Conservation (phyloP, 1,139 yeast species). For the Taphrina wiesneri region DNA sequence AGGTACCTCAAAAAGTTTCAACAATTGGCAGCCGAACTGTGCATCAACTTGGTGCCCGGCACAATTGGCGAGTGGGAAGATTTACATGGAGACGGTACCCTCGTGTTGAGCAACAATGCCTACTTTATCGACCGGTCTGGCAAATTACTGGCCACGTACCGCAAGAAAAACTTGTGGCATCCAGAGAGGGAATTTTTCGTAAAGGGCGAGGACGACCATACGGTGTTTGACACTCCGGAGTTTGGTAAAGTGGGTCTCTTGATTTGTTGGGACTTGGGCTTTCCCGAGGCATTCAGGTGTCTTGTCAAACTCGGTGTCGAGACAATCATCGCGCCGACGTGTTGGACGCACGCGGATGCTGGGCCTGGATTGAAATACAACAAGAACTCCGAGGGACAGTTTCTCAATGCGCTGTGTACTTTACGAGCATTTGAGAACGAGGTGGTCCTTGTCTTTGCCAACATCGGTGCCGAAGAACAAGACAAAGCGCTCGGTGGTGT, state of each 20-base stretch:
- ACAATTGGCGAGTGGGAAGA: constrained; percentile 34
- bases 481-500: constrained; percentile 17
- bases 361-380: constrained; percentile 36
- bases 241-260: constrained; percentile 40
- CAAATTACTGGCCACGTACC: constrained; percentile 36
- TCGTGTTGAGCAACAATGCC: constrained; percentile 34
- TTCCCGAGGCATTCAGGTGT: constrained; percentile 40
- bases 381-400: constrained; percentile 37
- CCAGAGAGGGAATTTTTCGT: constrained; percentile 38
- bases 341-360: constrained; percentile 39
- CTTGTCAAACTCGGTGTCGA: constrained; percentile 38
- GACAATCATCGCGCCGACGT: constrained; percentile 39
- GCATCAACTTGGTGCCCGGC: constrained; percentile 40
- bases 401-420: constrained; percentile 36
- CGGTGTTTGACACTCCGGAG: constrained; percentile 39
- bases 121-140: constrained; percentile 40
- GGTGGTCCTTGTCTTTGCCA: constrained; percentile 38
- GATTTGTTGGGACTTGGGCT: constrained; percentile 40
- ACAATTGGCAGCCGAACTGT: constrained; percentile 38
- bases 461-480: constrained; percentile 37
- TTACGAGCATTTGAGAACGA: constrained; percentile 40
- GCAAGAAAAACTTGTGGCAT: constrained; percentile 40
- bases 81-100: constrained; percentile 11
- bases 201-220: constrained; percentile 38
- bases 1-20: constrained; percentile 5